phyloP scores from a whole-genome alignment of 306 rosid species.

The Luffa aegyptiaca region DNA sequence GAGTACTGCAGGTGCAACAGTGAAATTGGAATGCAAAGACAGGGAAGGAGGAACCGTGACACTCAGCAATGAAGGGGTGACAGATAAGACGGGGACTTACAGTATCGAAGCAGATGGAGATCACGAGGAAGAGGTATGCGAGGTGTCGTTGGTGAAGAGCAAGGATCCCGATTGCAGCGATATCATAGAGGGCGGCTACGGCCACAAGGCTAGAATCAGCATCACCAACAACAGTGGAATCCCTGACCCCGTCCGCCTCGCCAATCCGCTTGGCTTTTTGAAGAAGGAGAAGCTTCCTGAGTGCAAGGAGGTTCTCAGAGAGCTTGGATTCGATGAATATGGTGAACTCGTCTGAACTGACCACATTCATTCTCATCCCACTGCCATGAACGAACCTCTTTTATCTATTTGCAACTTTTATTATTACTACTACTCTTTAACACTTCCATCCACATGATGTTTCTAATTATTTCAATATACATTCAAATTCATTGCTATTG shows the following conservation, averaged over 20 bases:
- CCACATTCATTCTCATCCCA: no score
- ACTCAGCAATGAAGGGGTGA: slow-evolving; percentile 25
- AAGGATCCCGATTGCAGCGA: slow-evolving; percentile 32
- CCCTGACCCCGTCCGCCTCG: slow-evolving; percentile 20
- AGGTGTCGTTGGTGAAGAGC: slow-evolving; percentile 37
- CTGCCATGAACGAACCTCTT: no score
- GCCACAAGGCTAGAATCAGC: slow-evolving; percentile 37
- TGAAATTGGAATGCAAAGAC: slow-evolving; percentile 46
- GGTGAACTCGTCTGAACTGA: background rate
- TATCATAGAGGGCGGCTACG: background rate
- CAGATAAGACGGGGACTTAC: slow-evolving; percentile 34
- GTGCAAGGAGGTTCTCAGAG: slow-evolving; percentile 34
- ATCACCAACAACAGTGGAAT: slow-evolving; percentile 63
- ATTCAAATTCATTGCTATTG: no score
- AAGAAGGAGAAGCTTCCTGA: slow-evolving; percentile 22
- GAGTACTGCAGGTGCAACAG: slow-evolving; percentile 46
- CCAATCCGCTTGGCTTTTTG: slow-evolving; percentile 74
- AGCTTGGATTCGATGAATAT: slow-evolving; percentile 30
- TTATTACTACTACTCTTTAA: no score
- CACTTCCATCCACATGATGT: no score
- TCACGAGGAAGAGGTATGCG: slow-evolving; percentile 59
- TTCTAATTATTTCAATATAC: no score
- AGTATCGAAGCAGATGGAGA: slow-evolving; percentile 40
- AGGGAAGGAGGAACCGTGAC: slow-evolving; percentile 18
- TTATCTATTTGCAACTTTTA: no score